These are phyloP conservation scores for Lactarius sp. DNA, from an alignment of 768 basidiomycete genomes.

Conservation along the genomic window DNA sequence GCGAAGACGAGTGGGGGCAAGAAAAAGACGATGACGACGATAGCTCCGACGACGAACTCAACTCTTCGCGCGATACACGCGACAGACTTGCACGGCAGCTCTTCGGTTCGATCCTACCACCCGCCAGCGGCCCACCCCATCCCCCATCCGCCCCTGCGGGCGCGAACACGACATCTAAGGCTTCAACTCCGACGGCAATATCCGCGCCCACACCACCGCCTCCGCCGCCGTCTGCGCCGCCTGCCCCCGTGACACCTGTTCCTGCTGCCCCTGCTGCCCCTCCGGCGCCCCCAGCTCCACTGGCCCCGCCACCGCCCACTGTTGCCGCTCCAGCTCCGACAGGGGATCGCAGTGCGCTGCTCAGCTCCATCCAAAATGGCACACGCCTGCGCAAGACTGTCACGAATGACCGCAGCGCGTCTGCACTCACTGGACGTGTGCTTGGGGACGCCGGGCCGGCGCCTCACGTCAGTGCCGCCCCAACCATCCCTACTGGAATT, in stretches of 20 bases:
- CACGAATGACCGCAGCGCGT: constrained; percentile 79
- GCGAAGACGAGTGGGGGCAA: constrained; percentile 83
- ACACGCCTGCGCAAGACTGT: constrained; percentile 63
- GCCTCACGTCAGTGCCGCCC: constrained; percentile 54
- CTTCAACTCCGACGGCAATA: constrained; percentile 31
- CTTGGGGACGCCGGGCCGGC: constrained; percentile 72
- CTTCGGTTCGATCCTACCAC: constrained; percentile 67
- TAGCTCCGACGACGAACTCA: constrained; percentile 75
- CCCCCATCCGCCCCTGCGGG: constrained; percentile 51
- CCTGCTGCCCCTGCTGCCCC: constrained; percentile 35
- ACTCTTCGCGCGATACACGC: constrained; percentile 56
- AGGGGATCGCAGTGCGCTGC: constrained; percentile 58
- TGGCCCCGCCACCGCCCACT: constrained; percentile 30
- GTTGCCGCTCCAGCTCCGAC: constrained; percentile 34
- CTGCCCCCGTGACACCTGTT: constrained; percentile 28
- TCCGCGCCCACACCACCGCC: constrained; percentile 37
- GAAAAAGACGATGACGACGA: constrained; percentile 65
- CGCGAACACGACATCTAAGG: constrained; percentile 16
- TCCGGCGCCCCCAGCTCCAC: constrained; percentile 34
- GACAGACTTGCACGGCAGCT: constrained; percentile 71
- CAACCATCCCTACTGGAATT: constrained; percentile 36
- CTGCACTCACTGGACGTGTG: constrained; percentile 67
- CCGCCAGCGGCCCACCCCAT: constrained; percentile 33
- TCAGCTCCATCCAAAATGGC: constrained; percentile 78
- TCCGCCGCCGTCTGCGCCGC: constrained; percentile 38